Percentiles rank a stretch among this genome's conserved stretches.
Conservation (phyloP, 306 rosid species). For the Casuarina cunninghamiana region DNA sequence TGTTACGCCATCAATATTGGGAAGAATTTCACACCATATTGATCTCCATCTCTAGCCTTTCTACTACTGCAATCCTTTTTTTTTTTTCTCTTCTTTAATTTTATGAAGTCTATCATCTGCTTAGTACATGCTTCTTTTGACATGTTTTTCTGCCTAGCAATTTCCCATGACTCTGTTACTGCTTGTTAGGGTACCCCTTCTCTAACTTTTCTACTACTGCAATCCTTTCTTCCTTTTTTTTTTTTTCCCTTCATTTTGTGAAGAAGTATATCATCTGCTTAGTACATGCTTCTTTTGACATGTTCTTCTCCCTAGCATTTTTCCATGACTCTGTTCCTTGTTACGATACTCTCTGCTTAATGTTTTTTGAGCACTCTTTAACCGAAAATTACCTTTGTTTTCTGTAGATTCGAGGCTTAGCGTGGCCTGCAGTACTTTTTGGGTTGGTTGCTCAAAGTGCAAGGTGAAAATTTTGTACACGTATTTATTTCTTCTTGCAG, state of each 20-base stretch:
- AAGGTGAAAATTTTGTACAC: constrained; percentile 41
- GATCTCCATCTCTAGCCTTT: not conserved
- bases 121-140: not conserved
- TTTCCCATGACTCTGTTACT: not conserved
- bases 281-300: not conserved
- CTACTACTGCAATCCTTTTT: not conserved
- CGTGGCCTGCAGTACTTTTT: constrained; percentile 72
- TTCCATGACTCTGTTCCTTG: not conserved
- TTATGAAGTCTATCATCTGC: not conserved
- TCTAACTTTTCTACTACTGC: too few species aligned
- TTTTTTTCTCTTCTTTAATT: not conserved
- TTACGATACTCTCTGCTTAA: constrained; percentile 18
- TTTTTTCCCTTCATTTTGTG: not conserved
- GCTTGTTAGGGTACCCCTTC: constrained; percentile 3
- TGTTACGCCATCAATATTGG: not conserved
- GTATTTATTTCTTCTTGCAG: not conserved
- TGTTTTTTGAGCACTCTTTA: constrained; percentile 17
- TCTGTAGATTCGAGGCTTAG: constrained; percentile 63
- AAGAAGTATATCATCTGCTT: not conserved
- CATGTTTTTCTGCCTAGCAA: not conserved
- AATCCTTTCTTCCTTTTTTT: too few species aligned
- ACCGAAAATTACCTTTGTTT: constrained; percentile 9
- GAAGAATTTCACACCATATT: not conserved
- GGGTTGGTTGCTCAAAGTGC: constrained; percentile 78
- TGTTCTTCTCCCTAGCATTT: not conserved